These are phyloP conservation scores for Acidiella bohemica DNA, from an alignment of 495 filamentous ascomycete species.

Conservation along the genomic window DNA sequence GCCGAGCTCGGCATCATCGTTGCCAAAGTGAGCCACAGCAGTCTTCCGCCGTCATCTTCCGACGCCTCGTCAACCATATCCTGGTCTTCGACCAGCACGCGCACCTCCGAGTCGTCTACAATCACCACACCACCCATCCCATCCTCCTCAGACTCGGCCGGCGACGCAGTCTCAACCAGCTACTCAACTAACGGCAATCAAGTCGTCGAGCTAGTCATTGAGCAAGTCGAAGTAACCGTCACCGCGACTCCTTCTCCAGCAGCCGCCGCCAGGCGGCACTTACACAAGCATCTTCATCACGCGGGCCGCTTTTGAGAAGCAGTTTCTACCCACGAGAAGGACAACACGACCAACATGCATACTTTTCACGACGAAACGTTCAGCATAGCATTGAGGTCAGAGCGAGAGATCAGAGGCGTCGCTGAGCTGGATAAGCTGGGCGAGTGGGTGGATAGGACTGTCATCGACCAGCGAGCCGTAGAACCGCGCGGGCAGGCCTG, in stretches of 20 bases:
- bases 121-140: neutral
- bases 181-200: slow-evolving; percentile 12
- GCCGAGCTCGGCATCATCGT: slow-evolving; percentile 9
- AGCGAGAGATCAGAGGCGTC: neutral
- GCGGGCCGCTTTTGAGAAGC: neutral
- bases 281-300: slow-evolving; percentile 10
- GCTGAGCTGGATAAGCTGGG: too few relatives aligned
- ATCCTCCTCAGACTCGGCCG: neutral
- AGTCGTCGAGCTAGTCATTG: slow-evolving; percentile 12
- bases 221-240: slow-evolving; percentile 15
- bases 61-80: neutral
- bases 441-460: too few relatives aligned
- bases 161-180: slow-evolving; percentile 9
- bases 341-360: too few relatives aligned
- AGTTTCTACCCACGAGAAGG: too few relatives aligned
- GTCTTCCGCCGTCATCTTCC: neutral
- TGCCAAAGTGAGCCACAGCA: neutral
- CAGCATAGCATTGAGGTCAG: too few relatives aligned
- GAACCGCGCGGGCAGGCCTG: too few relatives aligned
- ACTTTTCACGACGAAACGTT: too few relatives aligned
- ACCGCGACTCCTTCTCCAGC: slow-evolving; percentile 9
- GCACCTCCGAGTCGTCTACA: slow-evolving; percentile 1
- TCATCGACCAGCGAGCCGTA: too few relatives aligned
- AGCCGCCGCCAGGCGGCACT: slow-evolving; percentile 6
- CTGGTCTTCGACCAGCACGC: too few relatives aligned